phyloP scores from a whole-genome alignment of 2,329 filamentous ascomycete genomes.

The Cyphellophora europaea region DNA sequence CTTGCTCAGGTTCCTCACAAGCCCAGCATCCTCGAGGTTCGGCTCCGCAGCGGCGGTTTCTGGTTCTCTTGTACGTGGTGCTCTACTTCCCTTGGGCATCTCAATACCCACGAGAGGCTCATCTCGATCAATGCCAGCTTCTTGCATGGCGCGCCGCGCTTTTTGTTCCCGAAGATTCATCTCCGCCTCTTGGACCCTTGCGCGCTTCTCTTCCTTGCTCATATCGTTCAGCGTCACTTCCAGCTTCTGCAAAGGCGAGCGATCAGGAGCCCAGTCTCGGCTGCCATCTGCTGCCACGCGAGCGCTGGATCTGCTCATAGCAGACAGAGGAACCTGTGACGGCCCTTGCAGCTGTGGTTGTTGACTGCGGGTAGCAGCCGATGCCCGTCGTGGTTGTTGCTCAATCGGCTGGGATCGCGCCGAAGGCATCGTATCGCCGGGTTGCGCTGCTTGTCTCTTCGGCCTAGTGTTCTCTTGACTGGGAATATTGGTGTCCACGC shows the following conservation, averaged over 20 bases:
- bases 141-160: conserved; percentile 10
- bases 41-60: conserved; percentile 6
- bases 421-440: background rate
- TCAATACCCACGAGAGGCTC: no score
- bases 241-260: conserved; percentile 86
- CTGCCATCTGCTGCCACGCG: conserved; percentile 6
- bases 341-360: no score
- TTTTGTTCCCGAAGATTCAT: conserved; percentile 54
- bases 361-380: conserved; percentile 7
- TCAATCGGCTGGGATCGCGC: background rate
- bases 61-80: no score
- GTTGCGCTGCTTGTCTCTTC: background rate
- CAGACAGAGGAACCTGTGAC: conserved; percentile 9
- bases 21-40: conserved; percentile 22
- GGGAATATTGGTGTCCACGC: conserved; percentile 8
- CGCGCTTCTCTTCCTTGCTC: conserved; percentile 90
- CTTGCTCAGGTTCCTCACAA: conserved; percentile 23
- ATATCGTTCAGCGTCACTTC: conserved; percentile 86
- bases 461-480: conserved; percentile 1
- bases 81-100: no score
- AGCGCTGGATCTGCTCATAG: conserved; percentile 13
- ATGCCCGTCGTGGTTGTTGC: conserved; percentile 8
- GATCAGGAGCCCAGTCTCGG: conserved; percentile 60
- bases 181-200: conserved; percentile 74
- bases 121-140: no score